Evolutionary conservation across 2,329 filamentous ascomycete genomes (phyloP).

Genomic region (Diaporthe sp.): DNA sequence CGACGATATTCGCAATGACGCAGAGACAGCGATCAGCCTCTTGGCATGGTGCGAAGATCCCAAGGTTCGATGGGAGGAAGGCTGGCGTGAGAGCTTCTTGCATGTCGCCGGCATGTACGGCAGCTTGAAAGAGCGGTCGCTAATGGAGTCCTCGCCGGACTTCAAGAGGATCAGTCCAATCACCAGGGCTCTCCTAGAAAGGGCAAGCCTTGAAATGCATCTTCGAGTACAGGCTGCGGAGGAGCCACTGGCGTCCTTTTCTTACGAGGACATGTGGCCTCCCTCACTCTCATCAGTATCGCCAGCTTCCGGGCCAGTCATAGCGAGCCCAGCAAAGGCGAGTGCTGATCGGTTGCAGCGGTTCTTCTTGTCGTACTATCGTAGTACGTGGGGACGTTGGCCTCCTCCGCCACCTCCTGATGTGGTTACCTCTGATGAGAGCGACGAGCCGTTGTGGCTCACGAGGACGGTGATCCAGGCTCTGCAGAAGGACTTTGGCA

Average conservation of each 20-base stretch:
- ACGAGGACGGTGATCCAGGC: slow-evolving; percentile 67
- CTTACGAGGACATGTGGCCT: slow-evolving; percentile 73
- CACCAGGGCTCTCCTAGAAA: slow-evolving; percentile 72
- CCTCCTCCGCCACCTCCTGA: slow-evolving; percentile 58
- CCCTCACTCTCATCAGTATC: slow-evolving; percentile 47
- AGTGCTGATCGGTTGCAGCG: slow-evolving; percentile 71
- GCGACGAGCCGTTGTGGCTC: slow-evolving; percentile 68
- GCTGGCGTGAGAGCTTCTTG: slow-evolving; percentile 76
- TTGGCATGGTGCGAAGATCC: slow-evolving; percentile 76
- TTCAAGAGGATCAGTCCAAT: slow-evolving; percentile 71
- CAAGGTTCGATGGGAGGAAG: slow-evolving; percentile 73
- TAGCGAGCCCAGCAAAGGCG: slow-evolving; percentile 57
- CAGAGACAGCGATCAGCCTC: slow-evolving; percentile 70
- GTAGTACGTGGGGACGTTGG: slow-evolving; percentile 68
- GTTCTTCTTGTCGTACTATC: slow-evolving; percentile 72
- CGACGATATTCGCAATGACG: slow-evolving; percentile 73
- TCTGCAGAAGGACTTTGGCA: slow-evolving; percentile 76
- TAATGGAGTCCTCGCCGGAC: slow-evolving; percentile 65
- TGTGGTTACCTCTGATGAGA: slow-evolving; percentile 41
- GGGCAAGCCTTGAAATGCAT: slow-evolving; percentile 71
- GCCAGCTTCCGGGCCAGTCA: slow-evolving; percentile 46
- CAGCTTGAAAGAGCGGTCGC: slow-evolving; percentile 40
- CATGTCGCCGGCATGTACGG: slow-evolving; percentile 76
- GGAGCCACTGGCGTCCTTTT: slow-evolving; percentile 70
- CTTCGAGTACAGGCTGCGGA: slow-evolving; percentile 73